These are phyloP conservation scores for Quillaja saponaria DNA, from an alignment of 306 rosid species.

Conservation along the genomic window DNA sequence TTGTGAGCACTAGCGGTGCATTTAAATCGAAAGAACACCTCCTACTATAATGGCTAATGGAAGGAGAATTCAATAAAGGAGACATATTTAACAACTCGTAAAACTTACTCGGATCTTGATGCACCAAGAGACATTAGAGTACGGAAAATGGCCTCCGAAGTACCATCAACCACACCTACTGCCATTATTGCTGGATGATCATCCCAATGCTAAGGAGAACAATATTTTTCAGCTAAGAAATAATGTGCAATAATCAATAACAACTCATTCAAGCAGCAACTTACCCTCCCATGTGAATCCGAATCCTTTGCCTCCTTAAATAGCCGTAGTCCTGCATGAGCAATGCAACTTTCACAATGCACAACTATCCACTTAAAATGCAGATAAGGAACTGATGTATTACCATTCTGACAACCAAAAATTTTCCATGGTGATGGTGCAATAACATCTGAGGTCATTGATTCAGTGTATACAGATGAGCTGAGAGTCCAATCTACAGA, in stretches of 20 bases:
- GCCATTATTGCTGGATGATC: constrained; percentile 93
- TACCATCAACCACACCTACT: constrained; percentile 77
- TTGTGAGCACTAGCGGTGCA: constrained; percentile 3
- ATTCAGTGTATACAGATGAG: constrained; percentile 51
- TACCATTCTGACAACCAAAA: constrained; percentile 92
- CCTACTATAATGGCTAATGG: not conserved
- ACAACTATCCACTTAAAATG: constrained; percentile 23
- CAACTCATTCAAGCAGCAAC: constrained; percentile 26
- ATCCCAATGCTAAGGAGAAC: constrained; percentile 65
- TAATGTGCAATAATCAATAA: constrained; percentile 23
- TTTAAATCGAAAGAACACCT: not conserved
- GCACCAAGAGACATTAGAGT: constrained; percentile 84
- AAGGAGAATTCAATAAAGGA: constrained; percentile 12
- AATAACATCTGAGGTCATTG: constrained; percentile 73
- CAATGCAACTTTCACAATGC: constrained; percentile 18
- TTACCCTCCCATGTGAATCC: constrained; percentile 66
- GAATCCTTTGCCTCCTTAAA: constrained; percentile 78
- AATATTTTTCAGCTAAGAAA: constrained; percentile 16
- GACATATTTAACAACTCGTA: constrained; percentile 15
- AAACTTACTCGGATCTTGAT: constrained; percentile 82
- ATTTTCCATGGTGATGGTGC: constrained; percentile 94
- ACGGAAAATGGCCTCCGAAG: constrained; percentile 79
- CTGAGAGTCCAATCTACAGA: constrained; percentile 51
- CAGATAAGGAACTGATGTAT: constrained; percentile 30
- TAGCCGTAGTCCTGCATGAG: constrained; percentile 71